These are phyloP conservation scores for Ambrosia artemisiifolia DNA, from an alignment of 129 eudicot genomes.

Conservation along the genomic window DNA sequence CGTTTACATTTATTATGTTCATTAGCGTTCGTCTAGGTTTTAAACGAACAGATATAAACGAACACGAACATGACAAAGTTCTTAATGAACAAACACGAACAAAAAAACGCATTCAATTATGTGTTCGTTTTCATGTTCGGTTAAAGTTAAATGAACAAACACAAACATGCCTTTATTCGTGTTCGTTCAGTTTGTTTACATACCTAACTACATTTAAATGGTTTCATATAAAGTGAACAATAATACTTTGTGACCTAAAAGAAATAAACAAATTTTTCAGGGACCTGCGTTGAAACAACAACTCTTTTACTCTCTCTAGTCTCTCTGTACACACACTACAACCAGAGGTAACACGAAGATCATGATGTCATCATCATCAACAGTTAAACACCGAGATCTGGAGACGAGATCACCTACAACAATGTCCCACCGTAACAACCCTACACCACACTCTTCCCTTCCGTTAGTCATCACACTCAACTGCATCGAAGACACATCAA, in stretches of 20 bases:
- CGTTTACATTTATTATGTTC: too few species aligned
- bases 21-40: too few species aligned
- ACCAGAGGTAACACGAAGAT: constrained; percentile 8
- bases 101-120: too few species aligned
- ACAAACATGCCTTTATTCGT: too few species aligned
- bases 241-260: background rate
- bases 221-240: background rate
- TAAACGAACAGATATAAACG: too few species aligned
- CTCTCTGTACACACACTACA: background rate
- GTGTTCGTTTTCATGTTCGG: too few species aligned
- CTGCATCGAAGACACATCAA: constrained; percentile 73
- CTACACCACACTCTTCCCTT: constrained; percentile 30
- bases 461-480: constrained; percentile 82
- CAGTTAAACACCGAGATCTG: constrained; percentile 12
- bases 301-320: background rate
- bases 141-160: too few species aligned
- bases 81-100: too few species aligned
- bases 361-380: constrained; percentile 21
- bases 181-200: too few species aligned
- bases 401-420: constrained; percentile 50
- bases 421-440: constrained; percentile 40
- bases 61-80: too few species aligned
- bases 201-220: too few species aligned
- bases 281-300: background rate
- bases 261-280: background rate